A percentile compares a stretch with the other conserved stretches of the same genome.
Evolutionary conservation across 345 rosid species (phyloP).

Genomic region (Hevea brasiliensis): DNA sequence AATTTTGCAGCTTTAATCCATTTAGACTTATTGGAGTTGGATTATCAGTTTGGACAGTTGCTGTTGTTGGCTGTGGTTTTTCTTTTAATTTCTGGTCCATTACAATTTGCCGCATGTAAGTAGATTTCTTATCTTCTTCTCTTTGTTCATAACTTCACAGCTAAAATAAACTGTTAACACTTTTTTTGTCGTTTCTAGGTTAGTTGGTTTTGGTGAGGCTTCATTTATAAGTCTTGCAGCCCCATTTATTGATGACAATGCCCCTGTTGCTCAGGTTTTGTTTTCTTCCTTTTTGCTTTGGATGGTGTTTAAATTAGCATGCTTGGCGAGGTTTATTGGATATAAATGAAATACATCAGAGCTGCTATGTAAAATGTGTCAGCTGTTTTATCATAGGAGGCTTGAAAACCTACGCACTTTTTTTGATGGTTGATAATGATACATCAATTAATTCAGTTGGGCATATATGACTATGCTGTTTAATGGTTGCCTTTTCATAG

Average conservation of each 20-base stretch:
- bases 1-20: conserved; percentile 69
- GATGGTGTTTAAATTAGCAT: neutral
- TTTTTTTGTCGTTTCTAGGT: conserved; percentile 48
- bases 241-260: conserved; percentile 94
- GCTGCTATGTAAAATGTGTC: neutral
- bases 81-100: conserved; percentile 92
- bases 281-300: conserved; percentile 9
- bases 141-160: neutral
- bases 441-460: neutral
- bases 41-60: conserved; percentile 79
- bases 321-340: neutral
- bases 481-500: neutral
- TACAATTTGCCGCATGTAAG: conserved; percentile 81
- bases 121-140: conserved; percentile 16
- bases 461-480: neutral
- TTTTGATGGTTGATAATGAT: neutral
- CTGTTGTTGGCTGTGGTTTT: conserved; percentile 74
- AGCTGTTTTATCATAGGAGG: neutral
- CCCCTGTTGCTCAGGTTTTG: conserved; percentile 73
- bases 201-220: conserved; percentile 98
- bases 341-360: neutral
- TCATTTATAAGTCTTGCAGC: conserved; percentile 97
- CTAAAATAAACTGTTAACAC: neutral
- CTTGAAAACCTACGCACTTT: neutral
- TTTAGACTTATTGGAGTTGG: conserved; percentile 96